These are phyloP conservation scores for Clavispora fructus DNA, from an alignment of 805 yeast genomes.

Conservation along the genomic window DNA sequence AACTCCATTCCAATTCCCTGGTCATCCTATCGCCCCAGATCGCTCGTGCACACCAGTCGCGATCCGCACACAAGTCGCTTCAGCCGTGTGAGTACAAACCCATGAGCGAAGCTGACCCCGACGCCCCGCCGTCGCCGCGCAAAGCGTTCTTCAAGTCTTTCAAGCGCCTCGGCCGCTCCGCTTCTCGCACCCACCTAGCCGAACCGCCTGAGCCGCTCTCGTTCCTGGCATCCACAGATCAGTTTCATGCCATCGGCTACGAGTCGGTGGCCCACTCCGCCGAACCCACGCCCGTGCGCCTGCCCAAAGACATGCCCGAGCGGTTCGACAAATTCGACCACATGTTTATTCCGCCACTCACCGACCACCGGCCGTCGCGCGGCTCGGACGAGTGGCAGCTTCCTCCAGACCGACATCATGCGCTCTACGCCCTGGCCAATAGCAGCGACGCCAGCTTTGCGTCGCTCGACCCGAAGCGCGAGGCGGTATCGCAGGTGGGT, in stretches of 20 bases:
- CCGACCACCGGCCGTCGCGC: neutral
- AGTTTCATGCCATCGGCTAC: conserved; percentile 36
- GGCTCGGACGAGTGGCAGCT: neutral
- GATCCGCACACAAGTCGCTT: neutral
- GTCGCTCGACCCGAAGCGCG: conserved; percentile 2
- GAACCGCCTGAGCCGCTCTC: neutral
- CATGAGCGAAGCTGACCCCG: neutral
- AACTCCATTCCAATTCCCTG: no score
- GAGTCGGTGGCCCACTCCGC: conserved; percentile 20
- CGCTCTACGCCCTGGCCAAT: neutral
- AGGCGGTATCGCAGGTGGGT: neutral
- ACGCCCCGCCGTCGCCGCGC: conserved; percentile 2
- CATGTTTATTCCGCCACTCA: neutral
- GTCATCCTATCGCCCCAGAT: no score
- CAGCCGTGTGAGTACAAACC: neutral
- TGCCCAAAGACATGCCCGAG: conserved; percentile 6
- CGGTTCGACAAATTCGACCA: neutral
- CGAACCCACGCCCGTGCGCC: conserved; percentile 29
- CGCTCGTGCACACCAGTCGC: neutral
- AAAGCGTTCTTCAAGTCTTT: conserved; percentile 24
- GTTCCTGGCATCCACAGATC: conserved; percentile 3
- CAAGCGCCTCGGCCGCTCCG: conserved; percentile 24
- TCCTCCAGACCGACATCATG: neutral
- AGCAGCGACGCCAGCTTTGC: conserved; percentile 1
- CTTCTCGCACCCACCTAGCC: conserved; percentile 12